A percentile compares a stretch with the other conserved stretches of the same genome.
phyloP scores from a whole-genome alignment of 2,329 filamentous ascomycete genomes.

The Diplodia corticola region DNA sequence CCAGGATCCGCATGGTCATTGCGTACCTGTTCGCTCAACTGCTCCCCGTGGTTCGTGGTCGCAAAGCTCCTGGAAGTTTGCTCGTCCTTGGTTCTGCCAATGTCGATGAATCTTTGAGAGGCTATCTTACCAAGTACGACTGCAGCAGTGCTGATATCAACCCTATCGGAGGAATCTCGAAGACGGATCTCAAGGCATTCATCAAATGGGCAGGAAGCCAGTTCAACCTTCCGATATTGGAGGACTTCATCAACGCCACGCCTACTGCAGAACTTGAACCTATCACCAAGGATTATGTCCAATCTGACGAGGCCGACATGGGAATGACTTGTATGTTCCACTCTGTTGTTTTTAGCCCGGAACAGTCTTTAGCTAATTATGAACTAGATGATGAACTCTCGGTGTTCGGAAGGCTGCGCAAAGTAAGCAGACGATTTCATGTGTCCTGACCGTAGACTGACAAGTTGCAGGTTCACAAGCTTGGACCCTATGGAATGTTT shows the following conservation, averaged over 20 bases:
- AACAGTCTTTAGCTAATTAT: background rate
- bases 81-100: conserved; percentile 69
- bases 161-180: conserved; percentile 62
- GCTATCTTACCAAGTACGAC: conserved; percentile 72
- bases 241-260: conserved; percentile 59
- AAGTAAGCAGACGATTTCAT: conserved; percentile 33
- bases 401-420: conserved; percentile 56
- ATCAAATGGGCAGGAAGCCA: conserved; percentile 57
- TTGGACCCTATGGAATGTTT: conserved; percentile 58
- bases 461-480: conserved; percentile 39
- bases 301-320: conserved; percentile 59
- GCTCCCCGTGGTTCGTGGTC: conserved; percentile 59
- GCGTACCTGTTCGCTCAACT: conserved; percentile 66
- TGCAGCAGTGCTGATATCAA: conserved; percentile 54
- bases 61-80: conserved; percentile 58
- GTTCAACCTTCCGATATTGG: conserved; percentile 65
- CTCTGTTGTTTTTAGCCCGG: no score
- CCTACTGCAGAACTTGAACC: conserved; percentile 59
- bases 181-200: conserved; percentile 70
- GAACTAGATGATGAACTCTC: conserved; percentile 51
- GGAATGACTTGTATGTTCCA: conserved; percentile 36
- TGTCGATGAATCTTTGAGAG: conserved; percentile 56
- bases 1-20: conserved; percentile 65
- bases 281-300: conserved; percentile 62
- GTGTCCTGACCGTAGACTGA: conserved; percentile 24